phyloP scores from a whole-genome alignment of 140 eudicot species.

The Erigeron philadelphicus region DNA sequence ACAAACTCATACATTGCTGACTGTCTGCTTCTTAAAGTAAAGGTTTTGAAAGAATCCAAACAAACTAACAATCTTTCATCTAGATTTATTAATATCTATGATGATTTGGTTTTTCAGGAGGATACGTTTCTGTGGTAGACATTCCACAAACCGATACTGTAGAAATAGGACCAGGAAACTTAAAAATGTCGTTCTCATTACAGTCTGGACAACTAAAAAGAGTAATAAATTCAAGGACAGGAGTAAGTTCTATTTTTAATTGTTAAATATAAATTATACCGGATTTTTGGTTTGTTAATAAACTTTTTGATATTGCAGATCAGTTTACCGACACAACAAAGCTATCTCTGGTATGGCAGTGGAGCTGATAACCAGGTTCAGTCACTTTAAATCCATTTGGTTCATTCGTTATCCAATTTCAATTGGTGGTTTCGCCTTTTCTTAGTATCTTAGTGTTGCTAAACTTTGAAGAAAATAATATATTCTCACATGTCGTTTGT shows the following conservation, averaged over 20 bases:
- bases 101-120: too few species aligned
- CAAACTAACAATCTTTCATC: background rate
- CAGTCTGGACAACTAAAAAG: constrained; percentile 64
- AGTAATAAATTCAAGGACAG: constrained; percentile 51
- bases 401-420: background rate
- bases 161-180: constrained; percentile 74
- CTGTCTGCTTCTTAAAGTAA: too few species aligned
- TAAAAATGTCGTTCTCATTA: constrained; percentile 73
- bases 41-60: background rate
- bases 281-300: background rate
- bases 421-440: too few species aligned
- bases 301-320: constrained; percentile 37
- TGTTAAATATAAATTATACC: background rate
- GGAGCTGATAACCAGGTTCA: constrained; percentile 54
- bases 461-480: background rate
- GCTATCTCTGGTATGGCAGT: constrained; percentile 76
- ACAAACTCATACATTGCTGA: constrained; percentile 2
- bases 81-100: constrained; percentile 4
- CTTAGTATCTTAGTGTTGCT: background rate
- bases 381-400: background rate
- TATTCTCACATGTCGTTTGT: background rate
- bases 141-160: constrained; percentile 41
- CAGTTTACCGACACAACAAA: constrained; percentile 77
- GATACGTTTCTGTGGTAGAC: constrained; percentile 28
- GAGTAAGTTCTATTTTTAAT: constrained; percentile 36